These are phyloP conservation scores for Guyanaporus albipodus DNA, from an alignment of 768 basidiomycete genomes.

Conservation along the genomic window DNA sequence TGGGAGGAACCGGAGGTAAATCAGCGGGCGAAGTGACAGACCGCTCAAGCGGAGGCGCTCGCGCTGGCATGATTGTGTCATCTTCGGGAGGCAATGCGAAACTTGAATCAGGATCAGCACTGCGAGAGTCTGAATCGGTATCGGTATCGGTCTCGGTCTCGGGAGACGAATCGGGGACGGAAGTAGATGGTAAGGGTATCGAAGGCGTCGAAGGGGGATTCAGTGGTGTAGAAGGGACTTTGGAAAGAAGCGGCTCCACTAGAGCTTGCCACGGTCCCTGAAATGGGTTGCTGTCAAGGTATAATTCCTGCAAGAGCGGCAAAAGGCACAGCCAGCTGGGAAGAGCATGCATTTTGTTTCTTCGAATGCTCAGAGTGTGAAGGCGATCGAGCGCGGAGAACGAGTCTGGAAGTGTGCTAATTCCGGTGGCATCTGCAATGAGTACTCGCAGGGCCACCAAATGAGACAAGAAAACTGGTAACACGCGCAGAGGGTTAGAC, in stretches of 20 bases:
- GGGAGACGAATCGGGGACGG: conserved; percentile 43
- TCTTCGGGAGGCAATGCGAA: conserved; percentile 45
- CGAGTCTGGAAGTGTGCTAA: conserved; percentile 70
- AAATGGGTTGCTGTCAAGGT: conserved; percentile 95
- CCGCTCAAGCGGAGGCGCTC: conserved; percentile 50
- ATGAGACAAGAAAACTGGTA: conserved; percentile 84
- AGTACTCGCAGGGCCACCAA: conserved; percentile 78
- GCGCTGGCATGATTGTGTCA: conserved; percentile 67
- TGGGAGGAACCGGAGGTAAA: conserved; percentile 18
- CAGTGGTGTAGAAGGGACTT: conserved; percentile 52
- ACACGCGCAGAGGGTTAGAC: conserved; percentile 83
- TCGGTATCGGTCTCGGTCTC: conserved; percentile 45
- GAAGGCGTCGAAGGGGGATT: conserved; percentile 67
- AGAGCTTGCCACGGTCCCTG: conserved; percentile 90
- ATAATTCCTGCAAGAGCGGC: conserved; percentile 77
- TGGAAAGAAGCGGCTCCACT: conserved; percentile 76
- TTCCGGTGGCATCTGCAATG: conserved; percentile 88
- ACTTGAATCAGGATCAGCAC: conserved; percentile 33
- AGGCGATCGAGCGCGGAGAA: conserved; percentile 72
- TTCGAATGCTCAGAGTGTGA: conserved; percentile 84
- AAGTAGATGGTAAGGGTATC: conserved; percentile 48
- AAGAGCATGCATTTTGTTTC: conserved; percentile 83
- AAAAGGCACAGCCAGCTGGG: conserved; percentile 95
- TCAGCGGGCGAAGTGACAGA: conserved; percentile 49
- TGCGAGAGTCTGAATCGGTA: conserved; percentile 50